Evolutionary conservation across 1,284 basidiomycete genomes (phyloP).

Genomic region (Tylopilus orsonianus): DNA sequence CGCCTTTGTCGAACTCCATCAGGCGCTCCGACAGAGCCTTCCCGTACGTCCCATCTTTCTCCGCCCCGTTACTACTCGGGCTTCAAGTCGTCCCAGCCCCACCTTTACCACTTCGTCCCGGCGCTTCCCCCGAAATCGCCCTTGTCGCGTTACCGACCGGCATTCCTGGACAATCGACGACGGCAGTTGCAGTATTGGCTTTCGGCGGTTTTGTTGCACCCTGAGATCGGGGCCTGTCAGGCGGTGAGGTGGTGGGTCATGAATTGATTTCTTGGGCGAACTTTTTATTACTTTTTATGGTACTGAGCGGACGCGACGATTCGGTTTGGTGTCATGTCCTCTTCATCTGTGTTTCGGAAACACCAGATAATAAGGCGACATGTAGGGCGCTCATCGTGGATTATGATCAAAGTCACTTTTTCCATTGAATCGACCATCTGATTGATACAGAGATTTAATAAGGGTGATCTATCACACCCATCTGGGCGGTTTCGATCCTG

Average conservation of each 20-base stretch:
- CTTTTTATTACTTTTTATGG: constrained; percentile 22
- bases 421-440: no score
- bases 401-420: no score
- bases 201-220: constrained; percentile 63
- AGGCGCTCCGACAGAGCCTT: constrained; percentile 48
- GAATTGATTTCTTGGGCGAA: constrained; percentile 35
- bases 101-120: constrained; percentile 54
- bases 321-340: neutral
- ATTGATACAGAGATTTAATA: no score
- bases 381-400: no score
- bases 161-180: constrained; percentile 70
- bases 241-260: constrained; percentile 68
- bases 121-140: constrained; percentile 69
- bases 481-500: no score
- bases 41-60: constrained; percentile 42
- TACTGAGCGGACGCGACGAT: neutral
- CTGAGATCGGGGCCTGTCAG: constrained; percentile 65
- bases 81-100: constrained; percentile 32
- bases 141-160: constrained; percentile 62
- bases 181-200: constrained; percentile 69
- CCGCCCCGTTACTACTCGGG: neutral
- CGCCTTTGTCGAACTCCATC: constrained; percentile 61
- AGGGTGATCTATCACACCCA: no score
- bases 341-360: neutral
- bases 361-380: neutral